Conservation (phyloP, 2,329 filamentous ascomycete genomes). For the Apiospora kogelbergensis region DNA sequence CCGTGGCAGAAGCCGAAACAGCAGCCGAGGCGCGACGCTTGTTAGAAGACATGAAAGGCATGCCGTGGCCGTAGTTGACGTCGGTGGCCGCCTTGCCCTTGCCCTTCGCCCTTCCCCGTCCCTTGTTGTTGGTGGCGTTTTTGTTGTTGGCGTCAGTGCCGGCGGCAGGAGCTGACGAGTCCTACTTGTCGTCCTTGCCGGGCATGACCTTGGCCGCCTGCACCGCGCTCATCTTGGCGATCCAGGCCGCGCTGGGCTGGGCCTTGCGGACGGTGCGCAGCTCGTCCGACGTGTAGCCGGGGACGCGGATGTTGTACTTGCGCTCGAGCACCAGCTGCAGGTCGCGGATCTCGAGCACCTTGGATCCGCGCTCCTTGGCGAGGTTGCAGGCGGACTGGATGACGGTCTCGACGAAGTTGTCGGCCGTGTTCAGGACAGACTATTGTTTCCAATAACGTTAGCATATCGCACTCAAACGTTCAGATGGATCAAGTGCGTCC, state of each 20-base stretch:
- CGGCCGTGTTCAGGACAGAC: slow-evolving; percentile 85
- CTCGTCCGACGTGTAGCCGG: slow-evolving; percentile 92
- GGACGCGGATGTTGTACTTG: slow-evolving; percentile 88
- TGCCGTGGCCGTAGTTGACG: not conserved
- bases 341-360: slow-evolving; percentile 85
- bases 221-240: slow-evolving; percentile 94
- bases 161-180: slow-evolving; percentile 6
- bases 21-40: not conserved
- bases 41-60: not conserved
- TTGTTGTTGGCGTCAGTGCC: not conserved
- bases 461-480: not conserved
- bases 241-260: slow-evolving; percentile 84
- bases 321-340: slow-evolving; percentile 81
- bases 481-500: not conserved
- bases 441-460: slow-evolving; percentile 33
- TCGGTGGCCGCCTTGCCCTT: not conserved
- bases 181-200: slow-evolving; percentile 54
- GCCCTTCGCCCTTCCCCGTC: not conserved
- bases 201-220: slow-evolving; percentile 86
- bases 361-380: slow-evolving; percentile 88
- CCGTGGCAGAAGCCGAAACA: not conserved
- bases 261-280: slow-evolving; percentile 92
- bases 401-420: slow-evolving; percentile 93
- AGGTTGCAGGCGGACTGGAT: slow-evolving; percentile 85
- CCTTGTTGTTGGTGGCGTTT: not conserved